Conservation (phyloP, 257 asterid genomes). For the Anisodus tanguticus region DNA sequence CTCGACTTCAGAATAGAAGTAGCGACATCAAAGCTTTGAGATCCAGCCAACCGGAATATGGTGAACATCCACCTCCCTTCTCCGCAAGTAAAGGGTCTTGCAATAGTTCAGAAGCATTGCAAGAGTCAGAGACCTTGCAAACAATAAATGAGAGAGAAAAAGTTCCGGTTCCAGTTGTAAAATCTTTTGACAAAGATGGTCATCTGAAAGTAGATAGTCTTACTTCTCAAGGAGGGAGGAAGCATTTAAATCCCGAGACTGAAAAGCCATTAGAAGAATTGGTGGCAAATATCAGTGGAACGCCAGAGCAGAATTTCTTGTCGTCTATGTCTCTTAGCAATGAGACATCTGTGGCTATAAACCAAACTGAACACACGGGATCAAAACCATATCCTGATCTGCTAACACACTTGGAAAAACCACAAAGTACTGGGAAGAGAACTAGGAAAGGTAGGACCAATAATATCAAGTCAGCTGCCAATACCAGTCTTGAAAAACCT, state of each 20-base stretch:
- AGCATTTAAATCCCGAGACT: constrained; percentile 36
- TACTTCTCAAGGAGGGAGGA: constrained; percentile 39
- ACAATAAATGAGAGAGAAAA: constrained; percentile 41
- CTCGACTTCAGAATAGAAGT: constrained; percentile 38
- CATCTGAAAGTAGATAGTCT: constrained; percentile 41
- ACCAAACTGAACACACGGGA: constrained; percentile 42
- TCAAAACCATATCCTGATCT: constrained; percentile 46
- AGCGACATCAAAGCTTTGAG: constrained; percentile 41
- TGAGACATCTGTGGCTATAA: constrained; percentile 43
- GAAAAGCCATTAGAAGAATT: constrained; percentile 34
- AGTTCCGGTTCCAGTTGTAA: constrained; percentile 37
- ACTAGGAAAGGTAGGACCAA: constrained; percentile 48
- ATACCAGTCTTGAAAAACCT: constrained; percentile 35
- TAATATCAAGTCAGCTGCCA: constrained; percentile 36
- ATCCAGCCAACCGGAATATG: constrained; percentile 28
- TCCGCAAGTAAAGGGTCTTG: constrained; percentile 31
- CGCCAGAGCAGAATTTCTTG: constrained; percentile 49
- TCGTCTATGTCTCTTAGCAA: constrained; percentile 39
- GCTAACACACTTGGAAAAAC: constrained; percentile 41
- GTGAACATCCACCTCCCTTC: not conserved
- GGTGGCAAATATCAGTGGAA: constrained; percentile 68
- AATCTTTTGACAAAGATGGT: constrained; percentile 44
- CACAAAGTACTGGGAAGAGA: constrained; percentile 63
- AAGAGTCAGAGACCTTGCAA: constrained; percentile 42
- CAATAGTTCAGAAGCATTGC: constrained; percentile 35